Conservation (phyloP, 768 basidiomycete species). For the Rhizopogon roseolus region DNA sequence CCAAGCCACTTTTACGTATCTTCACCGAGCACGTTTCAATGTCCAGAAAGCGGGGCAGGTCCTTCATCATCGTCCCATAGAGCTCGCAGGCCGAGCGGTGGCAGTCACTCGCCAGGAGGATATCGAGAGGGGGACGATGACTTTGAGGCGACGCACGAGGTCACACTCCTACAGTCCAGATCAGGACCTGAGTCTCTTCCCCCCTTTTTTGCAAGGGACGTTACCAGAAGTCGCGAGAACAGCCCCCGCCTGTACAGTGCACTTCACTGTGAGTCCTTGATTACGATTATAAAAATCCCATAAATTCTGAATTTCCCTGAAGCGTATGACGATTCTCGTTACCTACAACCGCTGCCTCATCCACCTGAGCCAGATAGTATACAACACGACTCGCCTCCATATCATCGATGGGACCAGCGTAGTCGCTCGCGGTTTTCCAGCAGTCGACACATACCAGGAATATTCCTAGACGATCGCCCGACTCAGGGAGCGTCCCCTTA, state of each 20-base stretch:
- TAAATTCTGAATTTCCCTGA: background rate
- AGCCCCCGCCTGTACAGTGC: background rate
- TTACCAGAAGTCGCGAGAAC: background rate
- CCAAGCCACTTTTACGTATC: constrained; percentile 9
- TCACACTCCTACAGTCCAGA: constrained; percentile 15
- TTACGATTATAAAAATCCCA: background rate
- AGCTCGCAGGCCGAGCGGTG: constrained; percentile 9
- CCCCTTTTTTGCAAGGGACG: constrained; percentile 4
- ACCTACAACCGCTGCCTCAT: constrained; percentile 12
- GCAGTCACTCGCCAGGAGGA: constrained; percentile 1
- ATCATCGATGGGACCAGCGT: constrained; percentile 21
- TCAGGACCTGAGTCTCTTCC: constrained; percentile 10
- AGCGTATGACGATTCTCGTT: constrained; percentile 9
- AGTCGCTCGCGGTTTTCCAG: constrained; percentile 19
- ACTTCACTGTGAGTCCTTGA: background rate
- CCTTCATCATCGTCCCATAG: constrained; percentile 32
- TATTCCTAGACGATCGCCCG: constrained; percentile 10
- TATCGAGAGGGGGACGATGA: constrained; percentile 10
- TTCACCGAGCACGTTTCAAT: constrained; percentile 17
- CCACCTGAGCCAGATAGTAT: constrained; percentile 15
- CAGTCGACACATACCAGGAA: constrained; percentile 5
- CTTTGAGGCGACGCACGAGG: constrained; percentile 8
- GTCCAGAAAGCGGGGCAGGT: constrained; percentile 43
- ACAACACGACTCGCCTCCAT: constrained; percentile 20
- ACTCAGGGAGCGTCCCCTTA: constrained; percentile 16